Evolutionary conservation across 116 monocot genomes (phyloP), one percentile per base, ranked within the genome.

Genomic region (Iris pallida): DNA sequence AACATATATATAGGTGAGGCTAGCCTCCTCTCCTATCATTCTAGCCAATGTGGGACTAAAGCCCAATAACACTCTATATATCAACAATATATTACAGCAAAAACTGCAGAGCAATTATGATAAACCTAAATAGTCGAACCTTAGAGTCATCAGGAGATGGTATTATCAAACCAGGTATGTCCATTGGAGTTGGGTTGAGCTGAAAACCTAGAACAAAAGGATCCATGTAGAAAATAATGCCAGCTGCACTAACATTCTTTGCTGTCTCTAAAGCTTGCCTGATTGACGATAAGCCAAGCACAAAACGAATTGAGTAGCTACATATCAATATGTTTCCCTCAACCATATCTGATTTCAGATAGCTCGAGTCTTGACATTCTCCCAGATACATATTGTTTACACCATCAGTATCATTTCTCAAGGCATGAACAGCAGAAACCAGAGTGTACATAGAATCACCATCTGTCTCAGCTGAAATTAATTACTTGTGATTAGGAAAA

Each of bases 191-290:
- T 14, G 96, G 96, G 46, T 96, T 89, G 45, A 96, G 75, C 69
- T 91, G 96, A 83, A 91, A 96, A 13, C 92, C 92, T 53, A 85
- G 44, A 46, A 96, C 92, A 87, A 81, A 92, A 52, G 86, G 87
- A 87, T 96, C 92, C 89, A 92, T 78, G 72, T 82, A 92, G 72
- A 96, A 91, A 55, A 96, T 75, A 71, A 96, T 73, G 13, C 96
- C 96, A 68, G 68, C 68, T 57, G 92, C 91, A 67, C 96, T 89
- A 63, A 83, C 69, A 81, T 91, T 96, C 61, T 87, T 84, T 8
- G 96, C 96, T 1, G 96, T 89, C 40, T 80, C 57, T 57, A 92
- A 43, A 43, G 96, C 92, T 87, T 87, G 86, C 51, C 83, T 91
- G n/a, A 96, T 73, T 8, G 92, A 84, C 7, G 96, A 84, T 47